Evolutionary conservation across 805 yeast species (phyloP).

Genomic region (Wickerhamiella alocasiicola): DNA sequence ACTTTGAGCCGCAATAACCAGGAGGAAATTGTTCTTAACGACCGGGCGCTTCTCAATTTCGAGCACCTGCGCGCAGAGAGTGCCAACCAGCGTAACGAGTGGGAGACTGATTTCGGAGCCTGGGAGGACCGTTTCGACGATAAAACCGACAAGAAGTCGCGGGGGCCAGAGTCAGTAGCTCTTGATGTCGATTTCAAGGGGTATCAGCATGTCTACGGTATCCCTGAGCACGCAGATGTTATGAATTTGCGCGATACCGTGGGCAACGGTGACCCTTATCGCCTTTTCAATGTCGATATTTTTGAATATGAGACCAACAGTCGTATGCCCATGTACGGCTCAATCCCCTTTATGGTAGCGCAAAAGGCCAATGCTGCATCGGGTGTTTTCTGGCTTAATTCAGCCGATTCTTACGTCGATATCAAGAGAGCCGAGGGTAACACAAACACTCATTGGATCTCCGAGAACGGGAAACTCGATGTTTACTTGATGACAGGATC

Average conservation of each 20-base stretch:
- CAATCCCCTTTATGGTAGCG: conserved; percentile 79
- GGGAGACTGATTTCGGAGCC: conserved; percentile 53
- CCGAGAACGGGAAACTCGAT: conserved; percentile 80
- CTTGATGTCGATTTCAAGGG: conserved; percentile 58
- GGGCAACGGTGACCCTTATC: conserved; percentile 45
- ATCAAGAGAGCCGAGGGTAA: conserved; percentile 31
- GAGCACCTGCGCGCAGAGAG: conserved; percentile 60
- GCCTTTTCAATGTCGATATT: conserved; percentile 85
- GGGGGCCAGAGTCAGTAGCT: conserved; percentile 73
- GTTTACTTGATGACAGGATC: conserved; percentile 53
- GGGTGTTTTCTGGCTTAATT: conserved; percentile 84
- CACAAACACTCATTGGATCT: conserved; percentile 75
- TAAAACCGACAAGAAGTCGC: conserved; percentile 45
- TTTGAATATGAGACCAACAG: conserved; percentile 84
- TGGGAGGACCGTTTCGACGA: conserved; percentile 70
- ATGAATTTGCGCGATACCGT: conserved; percentile 61
- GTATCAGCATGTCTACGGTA: conserved; percentile 66
- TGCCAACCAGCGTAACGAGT: conserved; percentile 31
- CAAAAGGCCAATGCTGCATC: conserved; percentile 43
- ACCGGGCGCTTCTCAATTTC: conserved; percentile 55
- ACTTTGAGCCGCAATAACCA: conserved; percentile 35
- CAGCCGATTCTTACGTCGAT: conserved; percentile 87
- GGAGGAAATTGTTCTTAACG: conserved; percentile 50
- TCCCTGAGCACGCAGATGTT: conserved; percentile 90
- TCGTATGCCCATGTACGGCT: conserved; percentile 85